Evolutionary conservation across 2,329 filamentous ascomycete species (phyloP), one percentile per base, ranked within the genome.

Genomic region (Colletotrichum gigasporum): DNA sequence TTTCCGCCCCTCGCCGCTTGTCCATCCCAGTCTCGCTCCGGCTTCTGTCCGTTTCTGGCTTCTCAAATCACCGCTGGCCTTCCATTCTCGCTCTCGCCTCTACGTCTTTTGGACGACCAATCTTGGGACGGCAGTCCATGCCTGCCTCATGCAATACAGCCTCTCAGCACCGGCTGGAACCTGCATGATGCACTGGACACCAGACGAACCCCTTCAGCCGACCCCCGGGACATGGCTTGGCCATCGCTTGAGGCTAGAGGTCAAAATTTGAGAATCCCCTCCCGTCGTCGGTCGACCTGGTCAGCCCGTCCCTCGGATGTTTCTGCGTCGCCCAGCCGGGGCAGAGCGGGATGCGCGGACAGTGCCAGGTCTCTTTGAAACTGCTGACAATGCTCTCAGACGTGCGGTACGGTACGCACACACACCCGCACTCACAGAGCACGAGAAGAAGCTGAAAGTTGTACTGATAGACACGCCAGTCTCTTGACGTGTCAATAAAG

Each of bases 161-260:
- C 52, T 14, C 30, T 45, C 18, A 26, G 14, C 34, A 9, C 39
- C 45, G 52, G 45, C 24, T 34, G 39, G 30, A 18, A 32, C 9
- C 34, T 16, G 14, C 37, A 30, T 34, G 10, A 34, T n/a, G 37
- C 18, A 20, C 8, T 28, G 30, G n/a, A 56, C 30, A 37, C 41
- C 41, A 56, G 53, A 56, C 32, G 53, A 56, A 56, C 53, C 30
- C 20, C 41, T 30, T 37, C 30, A 26, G 30, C 41, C 16, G 51
- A 54, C 28, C 16, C 37, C 24, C 26, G 30, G 26, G 26, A 54
- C 8, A 22, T 26, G 16, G 14, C 28, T 7, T 44, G 41, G 12
- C 28, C 50, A 41, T 10, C 20, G 18, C 30, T 18, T 20, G 53
- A 35, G 22, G 22, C 30, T 7, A 47, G 53, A n/a, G 14, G 9